These are phyloP conservation scores for Clohesyomyces aquaticus DNA, from an alignment of 495 filamentous ascomycete species.

Conservation along the genomic window DNA sequence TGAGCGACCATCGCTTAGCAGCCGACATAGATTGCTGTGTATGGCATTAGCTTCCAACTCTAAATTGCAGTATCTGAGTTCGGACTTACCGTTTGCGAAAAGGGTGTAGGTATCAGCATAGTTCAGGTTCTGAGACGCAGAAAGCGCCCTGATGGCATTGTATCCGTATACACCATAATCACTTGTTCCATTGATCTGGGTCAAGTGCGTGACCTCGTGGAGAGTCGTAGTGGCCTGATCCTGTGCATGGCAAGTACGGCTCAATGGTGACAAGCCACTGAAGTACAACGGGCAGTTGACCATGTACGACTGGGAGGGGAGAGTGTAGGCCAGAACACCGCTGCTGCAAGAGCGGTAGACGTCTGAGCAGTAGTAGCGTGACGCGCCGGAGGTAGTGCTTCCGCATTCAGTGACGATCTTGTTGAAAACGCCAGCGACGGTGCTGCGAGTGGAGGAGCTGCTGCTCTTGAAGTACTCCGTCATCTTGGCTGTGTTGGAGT, in stretches of 20 bases:
- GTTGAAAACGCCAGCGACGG: constrained; percentile 49
- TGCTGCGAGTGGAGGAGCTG: constrained; percentile 47
- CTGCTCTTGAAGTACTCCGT: constrained; percentile 65
- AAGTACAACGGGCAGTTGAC: constrained; percentile 63
- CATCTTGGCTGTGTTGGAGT: constrained; percentile 53
- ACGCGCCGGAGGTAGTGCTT: constrained; percentile 49
- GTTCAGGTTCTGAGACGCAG: constrained; percentile 51
- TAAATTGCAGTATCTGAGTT: no score
- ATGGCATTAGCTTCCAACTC: no score
- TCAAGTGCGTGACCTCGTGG: constrained; percentile 65
- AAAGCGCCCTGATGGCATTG: constrained; percentile 50
- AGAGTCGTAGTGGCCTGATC: constrained; percentile 62
- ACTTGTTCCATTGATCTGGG: constrained; percentile 57
- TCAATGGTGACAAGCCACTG: constrained; percentile 50
- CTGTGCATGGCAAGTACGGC: constrained; percentile 57
- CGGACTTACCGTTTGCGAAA: constrained; percentile 59
- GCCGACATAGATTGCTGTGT: no score
- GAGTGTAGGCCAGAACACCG: constrained; percentile 62
- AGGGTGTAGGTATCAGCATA: constrained; percentile 67
- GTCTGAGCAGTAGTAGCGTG: constrained; percentile 57
- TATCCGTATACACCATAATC: constrained; percentile 62
- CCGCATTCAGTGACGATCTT: constrained; percentile 52
- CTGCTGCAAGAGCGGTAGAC: constrained; percentile 51
- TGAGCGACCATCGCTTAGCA: no score
- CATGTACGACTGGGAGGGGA: constrained; percentile 54